These are phyloP conservation scores for Diaporthe capsici DNA, from an alignment of 2,329 filamentous ascomycete species.

Conservation along the genomic window DNA sequence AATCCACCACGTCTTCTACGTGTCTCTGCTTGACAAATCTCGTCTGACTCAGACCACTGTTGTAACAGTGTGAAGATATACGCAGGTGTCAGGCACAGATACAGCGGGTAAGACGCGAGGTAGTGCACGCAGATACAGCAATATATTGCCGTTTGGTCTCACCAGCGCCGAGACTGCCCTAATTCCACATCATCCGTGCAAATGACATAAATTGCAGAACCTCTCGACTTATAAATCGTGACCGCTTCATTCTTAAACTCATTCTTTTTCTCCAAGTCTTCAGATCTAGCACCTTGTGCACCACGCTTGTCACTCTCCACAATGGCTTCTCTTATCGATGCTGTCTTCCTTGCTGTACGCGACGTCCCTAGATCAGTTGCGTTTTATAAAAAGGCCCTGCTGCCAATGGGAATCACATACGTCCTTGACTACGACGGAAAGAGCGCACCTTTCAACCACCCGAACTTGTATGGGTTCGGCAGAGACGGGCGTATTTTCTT, in stretches of 20 bases:
- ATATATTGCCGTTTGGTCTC: not conserved
- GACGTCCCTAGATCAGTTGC: not conserved
- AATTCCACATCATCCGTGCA: not conserved
- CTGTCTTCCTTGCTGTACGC: not conserved
- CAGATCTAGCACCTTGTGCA: not conserved
- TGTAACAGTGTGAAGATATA: not conserved
- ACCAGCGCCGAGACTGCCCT: not conserved
- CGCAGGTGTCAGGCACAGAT: not conserved
- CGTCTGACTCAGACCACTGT: not conserved
- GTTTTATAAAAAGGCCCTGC: not conserved
- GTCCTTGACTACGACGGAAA: constrained; percentile 2
- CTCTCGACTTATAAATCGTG: not conserved
- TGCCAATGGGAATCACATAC: not conserved
- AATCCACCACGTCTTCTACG: not conserved
- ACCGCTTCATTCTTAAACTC: not conserved
- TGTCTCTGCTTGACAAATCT: not conserved
- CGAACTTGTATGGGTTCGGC: not conserved
- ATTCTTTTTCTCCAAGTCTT: not conserved
- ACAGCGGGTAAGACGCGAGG: not conserved
- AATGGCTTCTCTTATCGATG: constrained; percentile 14
- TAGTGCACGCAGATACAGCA: not conserved
- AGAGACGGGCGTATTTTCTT: constrained; percentile 17
- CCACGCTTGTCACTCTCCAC: not conserved
- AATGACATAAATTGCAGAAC: not conserved
- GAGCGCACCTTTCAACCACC: not conserved